Evolutionary conservation across 495 filamentous ascomycete genomes (phyloP).

Genomic region (Aspergillus cristatus): DNA sequence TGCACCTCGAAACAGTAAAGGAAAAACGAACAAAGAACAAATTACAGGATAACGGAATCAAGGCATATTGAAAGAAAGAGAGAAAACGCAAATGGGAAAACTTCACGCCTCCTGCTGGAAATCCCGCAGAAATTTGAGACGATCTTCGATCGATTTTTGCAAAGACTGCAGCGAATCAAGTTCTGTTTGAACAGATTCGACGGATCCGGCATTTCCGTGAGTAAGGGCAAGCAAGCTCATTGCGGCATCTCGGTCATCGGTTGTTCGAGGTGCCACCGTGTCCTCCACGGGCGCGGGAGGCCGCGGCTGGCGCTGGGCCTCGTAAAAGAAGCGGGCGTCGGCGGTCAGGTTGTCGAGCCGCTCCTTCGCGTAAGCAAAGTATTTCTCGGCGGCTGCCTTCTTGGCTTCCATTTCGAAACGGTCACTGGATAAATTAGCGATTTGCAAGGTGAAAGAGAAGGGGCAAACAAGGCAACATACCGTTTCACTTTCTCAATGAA

Average conservation of each 20-base stretch:
- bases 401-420: slow-evolving; percentile 11
- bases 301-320: slow-evolving; percentile 6
- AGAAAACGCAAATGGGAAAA: slow-evolving; percentile 4
- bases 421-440: slow-evolving; percentile 8
- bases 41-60: not conserved
- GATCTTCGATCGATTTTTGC: slow-evolving; percentile 20
- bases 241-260: slow-evolving; percentile 20
- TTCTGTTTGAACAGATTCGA: slow-evolving; percentile 16
- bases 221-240: slow-evolving; percentile 21
- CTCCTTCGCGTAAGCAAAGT: slow-evolving; percentile 14
- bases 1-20: not conserved
- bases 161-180: slow-evolving; percentile 18
- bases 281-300: slow-evolving; percentile 8
- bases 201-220: slow-evolving; percentile 10
- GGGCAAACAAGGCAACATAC: slow-evolving; percentile 12
- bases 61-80: slow-evolving; percentile 3
- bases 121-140: not conserved
- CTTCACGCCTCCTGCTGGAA: not conserved
- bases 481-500: slow-evolving; percentile 44
- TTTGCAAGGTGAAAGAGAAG: slow-evolving; percentile 4
- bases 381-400: slow-evolving; percentile 12
- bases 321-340: slow-evolving; percentile 14
- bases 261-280: slow-evolving; percentile 12
- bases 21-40: slow-evolving; percentile 5
- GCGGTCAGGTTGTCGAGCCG: slow-evolving; percentile 16